Evolutionary conservation across 1,284 basidiomycete genomes (phyloP).

Genomic region (Austroboletus sp.): DNA sequence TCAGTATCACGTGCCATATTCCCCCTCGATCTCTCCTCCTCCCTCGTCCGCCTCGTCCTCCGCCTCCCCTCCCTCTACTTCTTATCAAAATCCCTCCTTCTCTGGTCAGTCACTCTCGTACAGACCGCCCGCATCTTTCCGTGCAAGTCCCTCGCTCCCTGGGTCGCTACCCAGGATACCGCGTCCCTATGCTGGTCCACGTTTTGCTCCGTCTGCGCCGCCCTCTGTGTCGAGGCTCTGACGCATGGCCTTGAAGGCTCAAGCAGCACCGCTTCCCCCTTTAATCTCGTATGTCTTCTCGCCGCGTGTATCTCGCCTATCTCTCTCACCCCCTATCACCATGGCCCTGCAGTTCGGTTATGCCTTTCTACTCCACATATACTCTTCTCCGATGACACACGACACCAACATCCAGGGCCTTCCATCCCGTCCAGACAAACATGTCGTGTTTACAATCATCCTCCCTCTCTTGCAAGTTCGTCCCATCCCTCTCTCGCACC

Average conservation of each 20-base stretch:
- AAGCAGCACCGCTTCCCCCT: conserved; percentile 51
- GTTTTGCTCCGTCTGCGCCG: conserved; percentile 58
- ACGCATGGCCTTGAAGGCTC: conserved; percentile 60
- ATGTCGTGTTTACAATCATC: conserved; percentile 59
- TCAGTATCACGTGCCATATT: conserved; percentile 41
- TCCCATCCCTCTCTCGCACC: background rate
- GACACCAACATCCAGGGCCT: conserved; percentile 37
- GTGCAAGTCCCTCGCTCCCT: conserved; percentile 37
- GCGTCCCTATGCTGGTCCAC: conserved; percentile 64
- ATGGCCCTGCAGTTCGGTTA: conserved; percentile 53
- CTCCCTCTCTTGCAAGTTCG: conserved; percentile 62
- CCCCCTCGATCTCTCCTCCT: conserved; percentile 57
- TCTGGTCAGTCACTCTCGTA: conserved; percentile 53
- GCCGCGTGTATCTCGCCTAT: conserved; percentile 9
- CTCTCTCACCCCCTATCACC: background rate
- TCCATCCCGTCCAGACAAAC: conserved; percentile 59
- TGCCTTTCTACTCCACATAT: conserved; percentile 65
- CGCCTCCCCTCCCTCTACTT: conserved; percentile 60
- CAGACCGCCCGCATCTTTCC: conserved; percentile 46
- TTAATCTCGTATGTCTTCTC: conserved; percentile 51
- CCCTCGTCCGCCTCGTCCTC: conserved; percentile 49
- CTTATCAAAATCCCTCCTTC: conserved; percentile 45
- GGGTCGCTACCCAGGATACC: conserved; percentile 50
- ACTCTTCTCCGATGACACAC: conserved; percentile 59
- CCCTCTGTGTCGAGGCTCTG: conserved; percentile 58